These are phyloP conservation scores for Boletus coffeatus DNA, from an alignment of 1,284 basidiomycete genomes.

Conservation along the genomic window DNA sequence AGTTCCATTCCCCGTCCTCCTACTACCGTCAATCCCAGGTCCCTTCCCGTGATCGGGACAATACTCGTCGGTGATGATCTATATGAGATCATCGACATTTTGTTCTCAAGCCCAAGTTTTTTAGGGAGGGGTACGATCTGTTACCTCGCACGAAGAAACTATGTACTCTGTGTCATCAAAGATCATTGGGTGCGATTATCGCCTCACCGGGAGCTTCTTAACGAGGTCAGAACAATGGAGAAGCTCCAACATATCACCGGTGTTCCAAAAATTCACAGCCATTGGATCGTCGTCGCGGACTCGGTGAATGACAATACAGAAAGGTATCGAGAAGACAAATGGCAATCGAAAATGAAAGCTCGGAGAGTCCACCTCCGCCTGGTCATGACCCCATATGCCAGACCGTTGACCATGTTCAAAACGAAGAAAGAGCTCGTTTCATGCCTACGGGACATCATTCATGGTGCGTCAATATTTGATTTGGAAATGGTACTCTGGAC, in stretches of 20 bases:
- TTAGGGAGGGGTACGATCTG: constrained; percentile 2
- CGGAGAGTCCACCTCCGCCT: background rate
- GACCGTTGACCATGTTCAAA: background rate
- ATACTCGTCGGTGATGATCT: background rate
- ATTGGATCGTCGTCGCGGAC: background rate
- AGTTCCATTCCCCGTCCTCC: too few relatives aligned
- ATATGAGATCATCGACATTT: background rate
- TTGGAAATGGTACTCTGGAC: background rate
- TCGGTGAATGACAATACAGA: background rate
- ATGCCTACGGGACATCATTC: background rate
- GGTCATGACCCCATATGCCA: background rate
- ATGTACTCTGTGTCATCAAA: constrained; percentile 1
- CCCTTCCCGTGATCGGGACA: background rate
- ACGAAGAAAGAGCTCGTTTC: background rate
- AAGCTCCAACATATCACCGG: background rate
- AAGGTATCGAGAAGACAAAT: background rate
- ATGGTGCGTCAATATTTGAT: background rate
- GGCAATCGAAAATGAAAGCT: background rate
- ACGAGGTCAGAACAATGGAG: background rate
- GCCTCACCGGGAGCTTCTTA: background rate
- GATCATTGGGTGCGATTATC: background rate
- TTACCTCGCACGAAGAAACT: background rate
- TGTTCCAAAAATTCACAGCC: background rate
- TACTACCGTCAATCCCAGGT: background rate
- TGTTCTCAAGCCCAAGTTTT: constrained; percentile 1